A percentile compares a stretch with the other conserved stretches of the same genome.
These are phyloP conservation scores for Paulownia fortunei DNA, from an alignment of 257 asterid genomes.

Conservation along the genomic window DNA sequence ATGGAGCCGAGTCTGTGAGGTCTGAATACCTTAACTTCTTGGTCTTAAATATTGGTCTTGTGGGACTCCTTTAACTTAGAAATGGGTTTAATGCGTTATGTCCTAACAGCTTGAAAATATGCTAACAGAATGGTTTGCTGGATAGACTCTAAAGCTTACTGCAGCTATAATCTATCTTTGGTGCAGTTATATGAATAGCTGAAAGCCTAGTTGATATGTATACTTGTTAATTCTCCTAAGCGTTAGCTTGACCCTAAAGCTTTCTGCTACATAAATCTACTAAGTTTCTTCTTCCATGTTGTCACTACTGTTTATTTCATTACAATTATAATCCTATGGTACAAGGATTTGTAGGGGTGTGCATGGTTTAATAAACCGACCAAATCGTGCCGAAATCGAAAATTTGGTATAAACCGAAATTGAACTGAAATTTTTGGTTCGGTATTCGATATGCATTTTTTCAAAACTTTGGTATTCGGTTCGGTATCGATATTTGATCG, in stretches of 20 bases:
- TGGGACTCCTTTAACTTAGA: neutral
- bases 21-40: conserved; percentile 31
- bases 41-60: neutral
- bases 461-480: no score
- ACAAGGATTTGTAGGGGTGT: neutral
- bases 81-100: neutral
- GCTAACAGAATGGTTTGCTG: neutral
- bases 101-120: neutral
- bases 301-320: neutral
- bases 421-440: no score
- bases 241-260: neutral
- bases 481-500: no score
- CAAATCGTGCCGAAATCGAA: no score
- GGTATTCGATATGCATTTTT: no score
- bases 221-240: neutral
- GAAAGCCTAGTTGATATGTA: neutral
- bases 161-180: neutral
- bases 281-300: neutral
- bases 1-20: conserved; percentile 60
- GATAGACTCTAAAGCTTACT: neutral
- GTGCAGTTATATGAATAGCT: neutral
- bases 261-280: neutral
- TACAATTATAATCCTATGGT: neutral
- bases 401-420: no score
- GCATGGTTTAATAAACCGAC: no score